Percentiles rank a stretch among this genome's conserved stretches.
phyloP scores from a whole-genome alignment of 495 filamentous ascomycete genomes.

The Podospora fimiseda region DNA sequence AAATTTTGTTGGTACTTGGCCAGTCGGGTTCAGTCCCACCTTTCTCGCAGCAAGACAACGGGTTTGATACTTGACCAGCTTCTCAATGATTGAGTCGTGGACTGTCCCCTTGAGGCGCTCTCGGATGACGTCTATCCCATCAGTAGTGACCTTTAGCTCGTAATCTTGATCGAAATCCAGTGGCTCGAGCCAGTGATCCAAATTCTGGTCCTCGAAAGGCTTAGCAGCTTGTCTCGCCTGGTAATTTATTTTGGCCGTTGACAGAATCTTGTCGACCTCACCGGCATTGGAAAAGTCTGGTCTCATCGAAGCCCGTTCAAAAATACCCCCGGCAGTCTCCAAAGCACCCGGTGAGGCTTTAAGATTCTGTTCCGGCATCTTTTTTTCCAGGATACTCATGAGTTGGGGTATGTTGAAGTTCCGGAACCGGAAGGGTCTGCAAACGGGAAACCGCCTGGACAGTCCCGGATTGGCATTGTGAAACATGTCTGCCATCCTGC shows the following conservation, averaged over 20 bases:
- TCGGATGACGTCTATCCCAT: too few relatives aligned
- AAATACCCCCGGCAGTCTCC: slow-evolving; percentile 36
- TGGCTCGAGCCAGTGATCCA: slow-evolving; percentile 41
- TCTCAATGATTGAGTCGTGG: too few relatives aligned
- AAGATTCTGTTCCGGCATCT: background rate
- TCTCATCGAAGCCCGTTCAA: slow-evolving; percentile 40
- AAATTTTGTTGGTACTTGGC: too few relatives aligned
- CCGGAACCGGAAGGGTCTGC: background rate
- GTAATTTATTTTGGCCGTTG: slow-evolving; percentile 48
- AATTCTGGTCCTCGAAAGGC: background rate
- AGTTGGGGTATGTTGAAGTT: background rate
- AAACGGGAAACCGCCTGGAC: background rate
- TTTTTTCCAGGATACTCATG: background rate
- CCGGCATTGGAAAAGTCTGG: slow-evolving; percentile 53
- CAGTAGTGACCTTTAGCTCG: too few relatives aligned
- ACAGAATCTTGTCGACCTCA: slow-evolving; percentile 57
- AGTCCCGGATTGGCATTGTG: background rate
- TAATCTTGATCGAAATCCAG: slow-evolving; percentile 62
- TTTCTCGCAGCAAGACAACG: too few relatives aligned
- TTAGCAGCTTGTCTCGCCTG: slow-evolving; percentile 34
- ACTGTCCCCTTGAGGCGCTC: too few relatives aligned
- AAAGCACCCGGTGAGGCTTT: slow-evolving; percentile 23
- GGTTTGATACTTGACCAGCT: too few relatives aligned
- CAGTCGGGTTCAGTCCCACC: too few relatives aligned
- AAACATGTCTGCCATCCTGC: background rate